These are phyloP conservation scores for Aspergillus awamori DNA, from an alignment of 2,329 filamentous ascomycete species.

Conservation along the genomic window DNA sequence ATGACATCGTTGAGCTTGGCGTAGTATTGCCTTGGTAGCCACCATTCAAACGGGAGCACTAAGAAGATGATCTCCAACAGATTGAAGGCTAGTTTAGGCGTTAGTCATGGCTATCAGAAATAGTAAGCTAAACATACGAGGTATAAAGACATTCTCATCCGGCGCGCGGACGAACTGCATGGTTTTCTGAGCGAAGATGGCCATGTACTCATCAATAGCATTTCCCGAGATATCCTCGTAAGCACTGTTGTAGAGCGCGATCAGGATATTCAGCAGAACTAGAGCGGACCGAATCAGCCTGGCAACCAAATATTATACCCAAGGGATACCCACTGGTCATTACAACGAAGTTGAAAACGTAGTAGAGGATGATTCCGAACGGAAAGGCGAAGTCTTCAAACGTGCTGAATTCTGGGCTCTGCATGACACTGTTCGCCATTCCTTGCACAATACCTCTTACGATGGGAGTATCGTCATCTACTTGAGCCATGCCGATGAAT, in stretches of 20 bases:
- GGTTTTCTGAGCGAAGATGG: slow-evolving; percentile 89
- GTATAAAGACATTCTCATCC: slow-evolving; percentile 97
- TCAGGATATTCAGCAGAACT: slow-evolving; percentile 91
- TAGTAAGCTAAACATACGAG: slow-evolving; percentile 54
- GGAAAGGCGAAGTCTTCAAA: slow-evolving; percentile 91
- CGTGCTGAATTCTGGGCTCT: slow-evolving; percentile 82
- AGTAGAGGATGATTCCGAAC: slow-evolving; percentile 94
- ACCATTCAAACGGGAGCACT: slow-evolving; percentile 88
- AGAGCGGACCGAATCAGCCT: slow-evolving; percentile 14
- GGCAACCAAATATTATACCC: not conserved
- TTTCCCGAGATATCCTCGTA: slow-evolving; percentile 94
- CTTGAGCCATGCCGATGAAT: slow-evolving; percentile 87
- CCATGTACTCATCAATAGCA: slow-evolving; percentile 92
- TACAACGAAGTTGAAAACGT: slow-evolving; percentile 95
- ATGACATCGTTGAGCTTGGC: slow-evolving; percentile 83
- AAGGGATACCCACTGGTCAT: slow-evolving; percentile 65
- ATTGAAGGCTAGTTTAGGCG: slow-evolving; percentile 68
- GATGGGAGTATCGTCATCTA: slow-evolving; percentile 66
- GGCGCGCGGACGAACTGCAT: slow-evolving; percentile 96
- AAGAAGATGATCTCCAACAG: slow-evolving; percentile 83
- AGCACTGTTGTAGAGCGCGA: slow-evolving; percentile 94
- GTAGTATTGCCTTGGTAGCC: slow-evolving; percentile 75
- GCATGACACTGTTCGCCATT: slow-evolving; percentile 86
- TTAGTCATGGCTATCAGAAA: not conserved
- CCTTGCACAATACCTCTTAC: slow-evolving; percentile 52